These are phyloP conservation scores for Acacia crassicarpa DNA, from an alignment of 306 rosid species.

Conservation along the genomic window DNA sequence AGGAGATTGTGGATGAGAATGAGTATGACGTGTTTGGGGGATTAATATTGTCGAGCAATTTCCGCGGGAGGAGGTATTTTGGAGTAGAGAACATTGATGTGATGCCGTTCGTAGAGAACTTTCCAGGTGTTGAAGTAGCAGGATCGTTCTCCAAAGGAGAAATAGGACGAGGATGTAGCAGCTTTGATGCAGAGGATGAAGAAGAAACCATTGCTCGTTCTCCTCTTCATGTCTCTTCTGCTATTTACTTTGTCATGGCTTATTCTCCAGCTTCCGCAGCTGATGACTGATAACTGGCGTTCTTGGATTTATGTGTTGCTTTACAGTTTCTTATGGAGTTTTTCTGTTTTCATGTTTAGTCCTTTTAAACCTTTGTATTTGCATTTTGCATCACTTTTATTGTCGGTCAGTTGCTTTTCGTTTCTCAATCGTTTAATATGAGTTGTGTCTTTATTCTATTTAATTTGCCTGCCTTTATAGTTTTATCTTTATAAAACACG, in stretches of 20 bases:
- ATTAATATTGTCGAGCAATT: slow-evolving; percentile 28
- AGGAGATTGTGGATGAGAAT: neutral
- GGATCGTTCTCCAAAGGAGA: slow-evolving; percentile 33
- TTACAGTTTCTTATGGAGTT: neutral
- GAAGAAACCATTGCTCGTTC: neutral
- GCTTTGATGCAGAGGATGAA: neutral
- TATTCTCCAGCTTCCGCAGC: slow-evolving; percentile 16
- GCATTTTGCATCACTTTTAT: neutral
- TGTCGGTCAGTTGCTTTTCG: neutral
- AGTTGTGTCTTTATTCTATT: neutral
- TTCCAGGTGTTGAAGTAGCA: slow-evolving; percentile 16
- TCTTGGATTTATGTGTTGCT: neutral
- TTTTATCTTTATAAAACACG: neutral
- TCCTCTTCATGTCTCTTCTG: slow-evolving; percentile 27
- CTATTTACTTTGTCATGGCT: slow-evolving; percentile 37
- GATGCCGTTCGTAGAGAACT: slow-evolving; percentile 1
- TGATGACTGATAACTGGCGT: neutral
- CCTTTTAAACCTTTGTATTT: neutral
- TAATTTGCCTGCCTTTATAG: neutral
- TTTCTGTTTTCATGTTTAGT: neutral
- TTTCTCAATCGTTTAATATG: neutral
- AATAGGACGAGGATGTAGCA: slow-evolving; percentile 27
- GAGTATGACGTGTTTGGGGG: slow-evolving; percentile 28
- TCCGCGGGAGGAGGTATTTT: slow-evolving; percentile 26
- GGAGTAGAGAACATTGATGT: slow-evolving; percentile 11